Evolutionary conservation across 352 stramenopile genomes (phyloP).

Genomic region (Globisporangium ultimum): DNA sequence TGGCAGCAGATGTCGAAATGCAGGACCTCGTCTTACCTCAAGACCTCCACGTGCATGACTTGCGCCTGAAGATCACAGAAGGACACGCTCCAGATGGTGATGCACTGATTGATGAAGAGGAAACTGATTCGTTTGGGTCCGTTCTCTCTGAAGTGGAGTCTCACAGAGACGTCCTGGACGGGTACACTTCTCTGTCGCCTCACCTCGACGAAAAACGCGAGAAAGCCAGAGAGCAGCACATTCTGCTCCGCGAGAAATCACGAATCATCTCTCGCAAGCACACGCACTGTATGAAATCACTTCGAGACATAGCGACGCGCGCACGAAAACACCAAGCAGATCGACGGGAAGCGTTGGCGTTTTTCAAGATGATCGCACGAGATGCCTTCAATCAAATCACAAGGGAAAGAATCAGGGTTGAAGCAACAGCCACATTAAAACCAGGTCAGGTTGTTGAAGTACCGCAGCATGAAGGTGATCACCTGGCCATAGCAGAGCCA

Average conservation of each 20-base stretch:
- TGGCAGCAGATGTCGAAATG: conserved; percentile 6
- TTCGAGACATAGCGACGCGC: conserved; percentile 4
- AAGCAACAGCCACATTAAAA: not conserved
- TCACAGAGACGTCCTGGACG: not conserved
- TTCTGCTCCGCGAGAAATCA: conserved; percentile 10
- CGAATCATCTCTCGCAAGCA: conserved; percentile 18
- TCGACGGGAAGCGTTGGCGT: conserved; percentile 2
- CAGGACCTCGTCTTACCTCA: not conserved
- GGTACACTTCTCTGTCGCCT: conserved; percentile 5
- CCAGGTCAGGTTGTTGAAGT: not conserved
- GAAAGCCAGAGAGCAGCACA: conserved; percentile 3
- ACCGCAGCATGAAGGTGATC: not conserved
- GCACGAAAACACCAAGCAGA: conserved; percentile 12
- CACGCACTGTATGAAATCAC: conserved; percentile 10
- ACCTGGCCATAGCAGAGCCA: conserved; percentile 4
- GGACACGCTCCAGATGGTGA: conserved; percentile 8
- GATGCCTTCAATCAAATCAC: not conserved
- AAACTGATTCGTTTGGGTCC: conserved; percentile 9
- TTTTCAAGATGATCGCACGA: not conserved
- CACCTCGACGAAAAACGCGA: conserved; percentile 4
- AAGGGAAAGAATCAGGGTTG: not conserved
- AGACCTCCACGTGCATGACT: not conserved
- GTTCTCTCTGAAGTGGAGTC: not conserved
- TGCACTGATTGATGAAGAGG: conserved; percentile 4
- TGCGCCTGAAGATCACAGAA: not conserved